These are phyloP conservation scores for Gypsophila paniculata DNA, from an alignment of 179 eudicot genomes.

Conservation along the genomic window DNA sequence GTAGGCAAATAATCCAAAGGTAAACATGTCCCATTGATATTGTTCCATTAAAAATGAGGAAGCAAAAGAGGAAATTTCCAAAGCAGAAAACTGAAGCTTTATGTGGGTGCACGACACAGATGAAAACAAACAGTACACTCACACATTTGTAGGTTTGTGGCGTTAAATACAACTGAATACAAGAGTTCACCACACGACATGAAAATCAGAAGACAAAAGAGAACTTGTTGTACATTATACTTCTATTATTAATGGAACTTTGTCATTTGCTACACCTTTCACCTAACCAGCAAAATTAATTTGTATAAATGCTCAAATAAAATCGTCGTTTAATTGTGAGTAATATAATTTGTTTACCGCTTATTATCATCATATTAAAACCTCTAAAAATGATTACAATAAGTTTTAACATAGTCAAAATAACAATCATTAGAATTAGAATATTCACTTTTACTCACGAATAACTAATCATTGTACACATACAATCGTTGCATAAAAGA, in stretches of 20 bases:
- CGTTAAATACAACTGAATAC: background rate
- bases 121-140: constrained; percentile 4
- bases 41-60: constrained; percentile 14
- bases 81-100: constrained; percentile 17
- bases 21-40: constrained; percentile 3
- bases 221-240: background rate
- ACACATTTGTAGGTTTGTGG: constrained; percentile 2
- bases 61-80: constrained; percentile 16
- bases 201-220: constrained; percentile 7
- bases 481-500: too few species aligned
- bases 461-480: too few species aligned
- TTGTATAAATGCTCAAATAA: too few species aligned
- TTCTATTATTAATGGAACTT: background rate
- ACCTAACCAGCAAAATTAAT: constrained; percentile 8
- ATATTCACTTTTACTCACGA: too few species aligned
- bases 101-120: constrained; percentile 10
- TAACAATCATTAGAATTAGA: too few species aligned
- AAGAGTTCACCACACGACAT: background rate
- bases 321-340: too few species aligned
- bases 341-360: too few species aligned
- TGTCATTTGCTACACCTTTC: constrained; percentile 10
- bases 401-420: too few species aligned
- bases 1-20: background rate
- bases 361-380: too few species aligned
- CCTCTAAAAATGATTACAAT: too few species aligned